Evolutionary conservation across 768 basidiomycete species (phyloP), one percentile per base, ranked within the genome.

Genomic region (Pilatotrama ljubarskyi): DNA sequence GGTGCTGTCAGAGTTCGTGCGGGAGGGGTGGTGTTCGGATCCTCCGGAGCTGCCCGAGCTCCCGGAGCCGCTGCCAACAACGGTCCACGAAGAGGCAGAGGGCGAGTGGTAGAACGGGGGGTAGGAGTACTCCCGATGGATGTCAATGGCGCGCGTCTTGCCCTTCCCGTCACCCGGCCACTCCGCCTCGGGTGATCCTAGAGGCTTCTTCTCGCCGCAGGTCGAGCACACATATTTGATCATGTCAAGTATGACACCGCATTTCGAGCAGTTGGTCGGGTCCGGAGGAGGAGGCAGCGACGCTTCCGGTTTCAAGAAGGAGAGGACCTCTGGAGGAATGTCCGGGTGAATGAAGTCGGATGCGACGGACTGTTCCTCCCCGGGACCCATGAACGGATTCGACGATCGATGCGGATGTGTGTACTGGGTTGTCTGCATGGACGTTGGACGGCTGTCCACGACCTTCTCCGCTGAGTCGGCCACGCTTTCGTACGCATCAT

Each of bases 161-260:
- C 82, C 83, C 62, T 85, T 84, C 43, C 71, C 51, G 69, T 22
- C 53, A 64, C 59, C 49, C 61, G 55, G 58, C 61, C 50, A 59
- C 42, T 67, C 71, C 5, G 71, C 52, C 17, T 32, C 55, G 14
- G 29, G 25, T 13, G 60, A 59, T 5, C 59, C 60, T 7, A 43
- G 49, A 9, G 88, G 83, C 47, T 80, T 74, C 70, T 87, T 91
- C 73, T 91, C 90, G 9, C 93, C 93, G 66, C 95, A 96, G 22
- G 86, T 88, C 4, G 87, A 81, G 68, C 95, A 98, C 14, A 95
- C 87, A 71, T 98, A 97, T 46, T 92, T 86, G 70, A 96, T 85
- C n/a, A 84, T 81, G 51, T 93, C 88, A 18, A 98, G 76, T 6
- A 85, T 68, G 0, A 79, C 72, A 14, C 88, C 89, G 66, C 95